These are phyloP conservation scores for Boletus reticulatus DNA, from an alignment of 768 basidiomycete species.

Conservation along the genomic window DNA sequence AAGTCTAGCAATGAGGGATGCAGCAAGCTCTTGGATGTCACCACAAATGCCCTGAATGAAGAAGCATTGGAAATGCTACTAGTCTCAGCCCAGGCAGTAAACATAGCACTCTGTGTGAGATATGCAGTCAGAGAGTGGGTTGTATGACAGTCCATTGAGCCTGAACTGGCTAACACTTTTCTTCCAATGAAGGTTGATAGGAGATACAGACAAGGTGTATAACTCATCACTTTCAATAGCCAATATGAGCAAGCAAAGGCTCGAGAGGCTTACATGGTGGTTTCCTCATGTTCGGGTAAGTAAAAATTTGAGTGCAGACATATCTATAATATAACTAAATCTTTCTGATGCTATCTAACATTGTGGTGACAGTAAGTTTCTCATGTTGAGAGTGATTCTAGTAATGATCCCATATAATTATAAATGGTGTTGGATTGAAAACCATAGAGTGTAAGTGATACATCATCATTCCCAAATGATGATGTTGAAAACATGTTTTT, in stretches of 20 bases:
- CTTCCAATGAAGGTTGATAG: not conserved
- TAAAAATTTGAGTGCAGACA: not conserved
- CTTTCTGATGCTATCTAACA: too few relatives aligned
- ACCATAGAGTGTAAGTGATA: too few relatives aligned
- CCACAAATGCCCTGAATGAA: not conserved
- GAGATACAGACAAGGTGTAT: not conserved
- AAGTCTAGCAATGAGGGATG: not conserved
- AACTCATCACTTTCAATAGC: not conserved
- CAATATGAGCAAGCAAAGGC: accelerated
- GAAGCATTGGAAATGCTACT: not conserved
- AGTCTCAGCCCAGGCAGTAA: conserved; percentile 3
- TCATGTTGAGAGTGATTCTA: too few relatives aligned
- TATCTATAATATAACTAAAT: not conserved
- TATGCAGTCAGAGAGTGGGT: not conserved
- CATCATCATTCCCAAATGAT: too few relatives aligned
- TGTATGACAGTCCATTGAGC: accelerated
- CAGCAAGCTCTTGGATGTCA: not conserved
- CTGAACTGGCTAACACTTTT: too few relatives aligned
- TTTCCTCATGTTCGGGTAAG: not conserved
- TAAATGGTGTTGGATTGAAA: too few relatives aligned
- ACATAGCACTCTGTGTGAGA: conserved; percentile 1
- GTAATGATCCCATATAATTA: too few relatives aligned
- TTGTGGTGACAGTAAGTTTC: too few relatives aligned
- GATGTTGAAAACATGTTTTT: too few relatives aligned
- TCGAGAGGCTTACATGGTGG: not conserved